These are phyloP conservation scores for Vitis rupestris DNA, from an alignment of 164 flowering plant species.

Conservation along the genomic window DNA sequence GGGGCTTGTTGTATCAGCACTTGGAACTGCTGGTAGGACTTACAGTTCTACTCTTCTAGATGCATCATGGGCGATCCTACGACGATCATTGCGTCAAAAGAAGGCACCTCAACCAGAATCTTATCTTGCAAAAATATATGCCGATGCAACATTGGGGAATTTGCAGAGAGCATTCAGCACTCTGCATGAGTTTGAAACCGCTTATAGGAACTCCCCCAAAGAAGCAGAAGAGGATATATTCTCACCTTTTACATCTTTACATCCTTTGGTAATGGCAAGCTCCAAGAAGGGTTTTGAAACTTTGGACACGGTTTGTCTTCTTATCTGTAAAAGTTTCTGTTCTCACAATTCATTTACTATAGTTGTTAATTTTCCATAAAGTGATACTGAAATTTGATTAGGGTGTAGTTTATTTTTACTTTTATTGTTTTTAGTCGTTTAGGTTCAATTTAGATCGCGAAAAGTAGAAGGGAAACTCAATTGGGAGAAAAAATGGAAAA, in stretches of 20 bases:
- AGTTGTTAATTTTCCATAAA: no score
- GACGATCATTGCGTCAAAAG: slow-evolving; percentile 73
- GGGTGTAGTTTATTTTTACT: no score
- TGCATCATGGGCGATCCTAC: slow-evolving; percentile 81
- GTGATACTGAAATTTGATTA: no score
- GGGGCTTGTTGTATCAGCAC: slow-evolving; percentile 69
- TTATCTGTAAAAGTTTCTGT: neutral
- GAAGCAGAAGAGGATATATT: slow-evolving; percentile 60
- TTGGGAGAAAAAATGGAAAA: no score
- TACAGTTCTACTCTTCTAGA: slow-evolving; percentile 62
- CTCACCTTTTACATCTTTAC: slow-evolving; percentile 83
- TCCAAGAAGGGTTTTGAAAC: slow-evolving; percentile 83
- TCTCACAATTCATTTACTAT: neutral
- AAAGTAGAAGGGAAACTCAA: no score
- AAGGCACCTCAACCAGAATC: slow-evolving; percentile 72
- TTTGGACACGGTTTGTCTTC: slow-evolving; percentile 64
- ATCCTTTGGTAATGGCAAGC: slow-evolving; percentile 86
- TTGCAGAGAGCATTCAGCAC: slow-evolving; percentile 73
- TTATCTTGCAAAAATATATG: slow-evolving; percentile 72
- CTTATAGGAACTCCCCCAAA: slow-evolving; percentile 41
- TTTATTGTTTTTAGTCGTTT: no score
- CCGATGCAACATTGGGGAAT: slow-evolving; percentile 71
- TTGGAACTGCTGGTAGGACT: slow-evolving; percentile 80
- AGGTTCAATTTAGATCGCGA: no score
- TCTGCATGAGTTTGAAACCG: slow-evolving; percentile 68